phyloP scores from a whole-genome alignment of 768 basidiomycete species.

The Tulasnella sp. region DNA sequence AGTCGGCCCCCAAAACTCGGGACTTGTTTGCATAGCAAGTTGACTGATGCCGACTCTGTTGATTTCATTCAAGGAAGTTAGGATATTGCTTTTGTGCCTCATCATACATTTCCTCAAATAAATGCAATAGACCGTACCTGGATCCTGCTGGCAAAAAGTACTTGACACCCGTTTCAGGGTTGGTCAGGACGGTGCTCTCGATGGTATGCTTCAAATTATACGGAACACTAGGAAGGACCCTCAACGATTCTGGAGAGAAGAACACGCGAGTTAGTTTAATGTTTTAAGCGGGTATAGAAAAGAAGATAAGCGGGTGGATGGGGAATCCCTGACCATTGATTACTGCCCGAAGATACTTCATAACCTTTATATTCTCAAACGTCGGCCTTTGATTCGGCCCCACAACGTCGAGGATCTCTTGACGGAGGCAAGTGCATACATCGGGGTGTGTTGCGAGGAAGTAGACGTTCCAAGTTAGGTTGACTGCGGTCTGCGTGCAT shows the following conservation, averaged over 20 bases:
- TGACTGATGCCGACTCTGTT: neutral
- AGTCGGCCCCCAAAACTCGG: constrained; percentile 57
- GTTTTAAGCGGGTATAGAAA: too few species aligned
- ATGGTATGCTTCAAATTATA: constrained; percentile 1
- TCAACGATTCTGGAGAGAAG: constrained; percentile 36
- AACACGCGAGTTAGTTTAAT: too few species aligned
- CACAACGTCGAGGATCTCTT: constrained; percentile 38
- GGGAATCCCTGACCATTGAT: constrained; percentile 38
- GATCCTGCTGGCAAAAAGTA: constrained; percentile 14
- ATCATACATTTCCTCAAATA: too few species aligned
- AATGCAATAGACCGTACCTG: too few species aligned
- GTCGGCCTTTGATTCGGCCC: constrained; percentile 37
- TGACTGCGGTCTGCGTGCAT: constrained; percentile 32
- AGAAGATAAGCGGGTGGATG: neutral
- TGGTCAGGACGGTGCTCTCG: neutral
- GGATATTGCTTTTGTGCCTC: too few species aligned
- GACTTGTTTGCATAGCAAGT: neutral
- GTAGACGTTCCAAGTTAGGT: constrained; percentile 43
- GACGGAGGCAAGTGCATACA: constrained; percentile 35
- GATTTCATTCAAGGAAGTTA: too few species aligned
- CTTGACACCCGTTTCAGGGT: constrained; percentile 13
- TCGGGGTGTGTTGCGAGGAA: constrained; percentile 43
- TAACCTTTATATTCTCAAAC: constrained; percentile 42
- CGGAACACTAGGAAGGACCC: constrained; percentile 41
- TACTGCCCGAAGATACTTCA: constrained; percentile 55